These are phyloP conservation scores for Lentinula guzmanii DNA, from an alignment of 768 basidiomycete species.

Conservation along the genomic window DNA sequence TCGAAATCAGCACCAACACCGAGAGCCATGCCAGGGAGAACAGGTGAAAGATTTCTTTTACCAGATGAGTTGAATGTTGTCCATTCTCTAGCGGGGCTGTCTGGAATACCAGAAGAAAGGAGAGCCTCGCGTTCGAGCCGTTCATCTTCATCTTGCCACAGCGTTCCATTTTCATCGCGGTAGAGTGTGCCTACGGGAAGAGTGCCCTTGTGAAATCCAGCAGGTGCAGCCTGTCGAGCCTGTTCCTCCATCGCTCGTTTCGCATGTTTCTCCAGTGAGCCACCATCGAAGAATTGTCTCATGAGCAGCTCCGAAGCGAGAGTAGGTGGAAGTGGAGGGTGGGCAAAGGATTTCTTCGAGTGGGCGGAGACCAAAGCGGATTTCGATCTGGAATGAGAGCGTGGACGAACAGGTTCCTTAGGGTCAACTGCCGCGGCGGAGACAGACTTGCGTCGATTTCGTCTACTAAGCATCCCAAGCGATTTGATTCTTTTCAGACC, in stretches of 20 bases:
- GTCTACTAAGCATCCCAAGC: slow-evolving; percentile 37
- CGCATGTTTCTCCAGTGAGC: slow-evolving; percentile 47
- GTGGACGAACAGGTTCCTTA: slow-evolving; percentile 16
- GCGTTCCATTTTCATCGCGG: slow-evolving; percentile 52
- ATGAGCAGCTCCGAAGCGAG: slow-evolving; percentile 62
- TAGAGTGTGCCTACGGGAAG: slow-evolving; percentile 45
- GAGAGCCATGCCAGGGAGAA: slow-evolving; percentile 1
- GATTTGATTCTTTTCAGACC: slow-evolving; percentile 44
- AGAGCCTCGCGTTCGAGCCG: slow-evolving; percentile 64
- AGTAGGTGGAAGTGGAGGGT: slow-evolving; percentile 34
- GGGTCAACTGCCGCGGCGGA: slow-evolving; percentile 12
- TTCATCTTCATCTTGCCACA: slow-evolving; percentile 73
- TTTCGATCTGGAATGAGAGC: slow-evolving; percentile 16
- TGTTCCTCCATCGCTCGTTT: slow-evolving; percentile 50
- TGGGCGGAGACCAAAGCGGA: slow-evolving; percentile 24
- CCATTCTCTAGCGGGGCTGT: slow-evolving; percentile 25
- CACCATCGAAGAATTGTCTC: slow-evolving; percentile 67
- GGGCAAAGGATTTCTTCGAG: slow-evolving; percentile 10
- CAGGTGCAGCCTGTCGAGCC: slow-evolving; percentile 36
- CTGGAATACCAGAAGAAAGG: slow-evolving; percentile 28
- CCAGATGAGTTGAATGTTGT: slow-evolving; percentile 28
- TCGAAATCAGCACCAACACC: slow-evolving; percentile 10
- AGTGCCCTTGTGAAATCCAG: slow-evolving; percentile 11
- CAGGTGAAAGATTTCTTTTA: slow-evolving; percentile 17
- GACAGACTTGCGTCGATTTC: slow-evolving; percentile 31